Conservation (phyloP, 495 filamentous ascomycete genomes). For the Apiosordaria backusii region DNA sequence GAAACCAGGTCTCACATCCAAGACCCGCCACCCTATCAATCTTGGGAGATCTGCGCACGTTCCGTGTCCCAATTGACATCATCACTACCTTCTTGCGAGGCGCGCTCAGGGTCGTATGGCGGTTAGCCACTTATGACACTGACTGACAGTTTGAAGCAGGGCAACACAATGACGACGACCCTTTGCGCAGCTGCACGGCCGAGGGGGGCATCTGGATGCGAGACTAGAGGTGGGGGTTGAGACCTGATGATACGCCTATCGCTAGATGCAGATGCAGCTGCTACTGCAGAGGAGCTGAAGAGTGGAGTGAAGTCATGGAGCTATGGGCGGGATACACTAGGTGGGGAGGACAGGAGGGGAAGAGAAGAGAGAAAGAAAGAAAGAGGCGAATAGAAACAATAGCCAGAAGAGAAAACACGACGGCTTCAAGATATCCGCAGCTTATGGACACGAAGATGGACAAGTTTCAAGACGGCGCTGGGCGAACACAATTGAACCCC, state of each 20-base stretch:
- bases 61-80: slow-evolving; percentile 23
- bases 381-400: neutral
- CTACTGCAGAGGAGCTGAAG: neutral
- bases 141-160: neutral
- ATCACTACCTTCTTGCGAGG: neutral
- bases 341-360: neutral
- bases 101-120: neutral
- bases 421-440: neutral
- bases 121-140: neutral
- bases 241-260: neutral
- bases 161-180: neutral
- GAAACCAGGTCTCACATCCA: slow-evolving; percentile 15
- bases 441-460: neutral
- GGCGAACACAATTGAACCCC: neutral
- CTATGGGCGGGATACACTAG: neutral
- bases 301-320: neutral
- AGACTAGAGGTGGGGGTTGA: neutral
- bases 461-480: no score
- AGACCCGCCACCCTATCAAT: slow-evolving; percentile 20
- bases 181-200: neutral
- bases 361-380: neutral
- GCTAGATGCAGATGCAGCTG: slow-evolving; percentile 3
- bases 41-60: slow-evolving; percentile 5
- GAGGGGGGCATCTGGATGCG: neutral
- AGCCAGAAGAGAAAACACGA: neutral